Evolutionary conservation across 345 rosid species (phyloP).

Genomic region (Lepidium sativum): DNA sequence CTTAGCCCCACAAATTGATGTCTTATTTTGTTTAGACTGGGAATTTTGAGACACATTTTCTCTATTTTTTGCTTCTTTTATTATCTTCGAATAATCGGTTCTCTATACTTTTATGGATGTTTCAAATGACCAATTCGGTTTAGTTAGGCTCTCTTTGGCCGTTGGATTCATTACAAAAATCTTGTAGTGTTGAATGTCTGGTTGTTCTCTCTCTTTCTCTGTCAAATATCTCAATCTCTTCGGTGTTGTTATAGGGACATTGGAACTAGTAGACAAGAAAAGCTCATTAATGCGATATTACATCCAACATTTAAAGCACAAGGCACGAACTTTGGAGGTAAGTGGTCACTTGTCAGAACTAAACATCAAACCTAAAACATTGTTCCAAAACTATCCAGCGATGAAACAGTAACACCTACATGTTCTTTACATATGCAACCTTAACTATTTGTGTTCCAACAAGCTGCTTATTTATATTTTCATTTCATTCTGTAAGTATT

Average conservation of each 20-base stretch:
- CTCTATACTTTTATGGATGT: no score
- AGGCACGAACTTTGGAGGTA: conserved; percentile 7
- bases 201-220: background rate
- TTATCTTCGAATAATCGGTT: background rate
- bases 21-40: background rate
- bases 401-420: background rate
- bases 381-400: conserved; percentile 15
- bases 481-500: background rate
- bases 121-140: no score
- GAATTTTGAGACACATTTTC: background rate
- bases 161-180: background rate
- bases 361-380: conserved; percentile 16
- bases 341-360: conserved; percentile 15
- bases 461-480: background rate
- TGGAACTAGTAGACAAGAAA: conserved; percentile 17
- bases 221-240: background rate
- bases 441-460: background rate
- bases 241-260: conserved; percentile 5
- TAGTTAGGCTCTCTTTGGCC: background rate
- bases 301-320: conserved; percentile 18
- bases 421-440: conserved; percentile 17
- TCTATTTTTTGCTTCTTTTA: background rate
- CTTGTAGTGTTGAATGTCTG: background rate
- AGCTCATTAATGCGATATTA: background rate
- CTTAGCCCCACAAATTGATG: conserved; percentile 6